Conservation (phyloP, 2,329 filamentous ascomycete genomes). For the Botrytis aclada region DNA sequence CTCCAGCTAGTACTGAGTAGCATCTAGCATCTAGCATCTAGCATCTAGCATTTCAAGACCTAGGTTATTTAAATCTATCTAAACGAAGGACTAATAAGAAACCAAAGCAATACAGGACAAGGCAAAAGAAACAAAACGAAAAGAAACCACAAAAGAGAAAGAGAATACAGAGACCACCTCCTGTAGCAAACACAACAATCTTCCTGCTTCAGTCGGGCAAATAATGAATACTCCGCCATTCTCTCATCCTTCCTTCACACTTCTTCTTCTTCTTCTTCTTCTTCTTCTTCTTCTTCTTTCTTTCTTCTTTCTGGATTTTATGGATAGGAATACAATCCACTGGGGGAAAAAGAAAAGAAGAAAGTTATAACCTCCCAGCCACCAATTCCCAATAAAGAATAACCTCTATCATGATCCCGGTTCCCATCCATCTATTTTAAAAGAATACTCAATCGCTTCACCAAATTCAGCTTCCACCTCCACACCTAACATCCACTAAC, state of each 20-base stretch:
- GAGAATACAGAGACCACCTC: background rate
- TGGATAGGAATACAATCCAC: background rate
- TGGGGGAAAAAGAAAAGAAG: background rate
- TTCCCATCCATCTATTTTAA: background rate
- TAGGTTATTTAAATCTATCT: background rate
- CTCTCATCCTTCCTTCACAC: background rate
- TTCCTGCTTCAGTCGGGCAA: background rate
- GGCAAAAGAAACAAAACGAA: too few relatives aligned
- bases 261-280: background rate
- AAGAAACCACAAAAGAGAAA: background rate
- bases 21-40: background rate
- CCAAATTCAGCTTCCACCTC: background rate
- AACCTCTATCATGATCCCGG: background rate
- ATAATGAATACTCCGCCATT: background rate
- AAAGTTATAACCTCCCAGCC: background rate
- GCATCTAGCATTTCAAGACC: too few relatives aligned
- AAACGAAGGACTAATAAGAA: background rate
- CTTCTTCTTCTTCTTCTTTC: too few relatives aligned
- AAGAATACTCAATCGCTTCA: background rate
- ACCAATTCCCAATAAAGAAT: background rate
- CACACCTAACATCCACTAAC: background rate
- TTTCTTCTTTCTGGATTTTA: too few relatives aligned
- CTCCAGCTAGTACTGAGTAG: background rate
- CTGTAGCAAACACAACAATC: background rate
- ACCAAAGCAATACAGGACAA: background rate